Percentiles rank a stretch among this genome's conserved stretches.
phyloP scores from a whole-genome alignment of 176 grass and related monocot species.

The Saccharum officinarum region DNA sequence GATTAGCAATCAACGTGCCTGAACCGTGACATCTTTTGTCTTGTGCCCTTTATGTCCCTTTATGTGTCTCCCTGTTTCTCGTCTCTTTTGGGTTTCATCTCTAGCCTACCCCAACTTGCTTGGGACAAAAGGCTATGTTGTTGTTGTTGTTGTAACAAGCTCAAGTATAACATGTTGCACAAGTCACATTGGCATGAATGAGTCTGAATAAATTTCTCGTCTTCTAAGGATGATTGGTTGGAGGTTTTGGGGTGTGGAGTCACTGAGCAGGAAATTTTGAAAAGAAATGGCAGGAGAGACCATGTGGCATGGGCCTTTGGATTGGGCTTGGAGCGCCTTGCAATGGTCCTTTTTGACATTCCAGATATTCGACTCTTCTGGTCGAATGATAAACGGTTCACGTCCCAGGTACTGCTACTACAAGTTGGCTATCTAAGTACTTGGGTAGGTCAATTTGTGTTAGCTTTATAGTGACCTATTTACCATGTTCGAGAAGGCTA shows the following conservation, averaged over 20 bases:
- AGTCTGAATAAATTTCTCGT: slow-evolving; percentile 11
- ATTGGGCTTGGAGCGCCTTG: slow-evolving; percentile 83
- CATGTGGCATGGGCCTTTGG: slow-evolving; percentile 95
- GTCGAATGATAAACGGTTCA: slow-evolving; percentile 86
- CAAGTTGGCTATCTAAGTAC: slow-evolving; percentile 12
- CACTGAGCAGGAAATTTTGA: slow-evolving; percentile 88
- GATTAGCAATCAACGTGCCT: too few relatives aligned
- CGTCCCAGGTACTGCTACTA: slow-evolving; percentile 68
- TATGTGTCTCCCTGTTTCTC: too few relatives aligned
- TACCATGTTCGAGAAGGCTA: not conserved
- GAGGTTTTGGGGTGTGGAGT: slow-evolving; percentile 98
- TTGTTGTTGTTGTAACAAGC: too few relatives aligned
- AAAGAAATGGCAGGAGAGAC: slow-evolving; percentile 73
- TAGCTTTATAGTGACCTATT: not conserved
- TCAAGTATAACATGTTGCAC: slow-evolving; percentile 18
- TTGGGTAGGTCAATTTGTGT: not conserved
- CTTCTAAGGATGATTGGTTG: slow-evolving; percentile 85
- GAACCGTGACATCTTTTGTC: too few relatives aligned
- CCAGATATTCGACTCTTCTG: slow-evolving; percentile 87
- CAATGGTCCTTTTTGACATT: slow-evolving; percentile 94
- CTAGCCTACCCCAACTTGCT: too few relatives aligned
- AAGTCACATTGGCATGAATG: slow-evolving; percentile 13
- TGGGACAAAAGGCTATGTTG: too few relatives aligned
- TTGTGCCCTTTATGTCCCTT: too few relatives aligned
- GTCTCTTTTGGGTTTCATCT: too few relatives aligned